Evolutionary conservation across 306 rosid genomes (phyloP).

Genomic region (Amphicarpaea edgeworthii): DNA sequence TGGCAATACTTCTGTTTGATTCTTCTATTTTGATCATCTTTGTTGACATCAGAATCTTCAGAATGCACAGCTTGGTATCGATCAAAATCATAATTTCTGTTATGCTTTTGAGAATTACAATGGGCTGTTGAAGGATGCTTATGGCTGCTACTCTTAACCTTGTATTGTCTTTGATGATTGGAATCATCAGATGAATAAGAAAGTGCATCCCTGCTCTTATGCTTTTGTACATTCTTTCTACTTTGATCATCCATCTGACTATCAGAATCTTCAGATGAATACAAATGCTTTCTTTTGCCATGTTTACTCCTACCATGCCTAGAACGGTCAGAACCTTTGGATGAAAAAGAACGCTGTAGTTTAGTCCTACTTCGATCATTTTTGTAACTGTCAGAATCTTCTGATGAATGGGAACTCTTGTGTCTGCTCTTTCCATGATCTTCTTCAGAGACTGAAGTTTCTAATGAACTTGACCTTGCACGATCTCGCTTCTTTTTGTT

Average conservation of each 20-base stretch:
- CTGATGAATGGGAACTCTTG: slow-evolving; percentile 48
- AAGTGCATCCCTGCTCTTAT: slow-evolving; percentile 34
- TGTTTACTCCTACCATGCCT: slow-evolving; percentile 48
- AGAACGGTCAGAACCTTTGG: slow-evolving; percentile 43
- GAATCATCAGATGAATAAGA: slow-evolving; percentile 44
- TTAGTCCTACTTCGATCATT: slow-evolving; percentile 48
- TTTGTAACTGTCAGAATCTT: slow-evolving; percentile 55
- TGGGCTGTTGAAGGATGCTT: slow-evolving; percentile 45
- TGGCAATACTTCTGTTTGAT: slow-evolving; percentile 22
- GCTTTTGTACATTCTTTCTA: slow-evolving; percentile 54
- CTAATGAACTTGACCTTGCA: slow-evolving; percentile 63
- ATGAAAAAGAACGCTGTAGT: slow-evolving; percentile 39
- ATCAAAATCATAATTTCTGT: slow-evolving; percentile 39
- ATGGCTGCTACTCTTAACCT: slow-evolving; percentile 43
- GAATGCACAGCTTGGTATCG: slow-evolving; percentile 35
- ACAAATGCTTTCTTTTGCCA: slow-evolving; percentile 45
- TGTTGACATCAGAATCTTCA: slow-evolving; percentile 47
- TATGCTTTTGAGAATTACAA: slow-evolving; percentile 44
- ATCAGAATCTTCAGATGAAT: slow-evolving; percentile 61
- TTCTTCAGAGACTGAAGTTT: slow-evolving; percentile 53
- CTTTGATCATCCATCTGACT: slow-evolving; percentile 47
- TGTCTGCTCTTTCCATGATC: slow-evolving; percentile 49
- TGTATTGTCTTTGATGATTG: slow-evolving; percentile 41
- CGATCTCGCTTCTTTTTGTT: slow-evolving; percentile 56
- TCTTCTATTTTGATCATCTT: slow-evolving; percentile 41